Conservation (phyloP, 176 grass and related monocot genomes). For the Otatea glauca region DNA sequence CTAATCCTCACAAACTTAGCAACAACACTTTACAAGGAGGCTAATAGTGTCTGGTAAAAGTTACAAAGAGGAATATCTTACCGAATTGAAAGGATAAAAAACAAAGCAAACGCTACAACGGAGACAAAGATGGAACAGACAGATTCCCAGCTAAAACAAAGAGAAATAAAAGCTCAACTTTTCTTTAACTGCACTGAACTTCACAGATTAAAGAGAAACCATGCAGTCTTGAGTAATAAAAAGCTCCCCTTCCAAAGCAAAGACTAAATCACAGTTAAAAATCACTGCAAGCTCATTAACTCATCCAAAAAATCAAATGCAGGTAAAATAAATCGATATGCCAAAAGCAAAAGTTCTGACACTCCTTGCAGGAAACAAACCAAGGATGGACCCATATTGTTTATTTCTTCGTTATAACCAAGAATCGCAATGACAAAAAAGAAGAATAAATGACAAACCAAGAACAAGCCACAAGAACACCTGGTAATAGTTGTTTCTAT, state of each 20-base stretch:
- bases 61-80: too few relatives aligned
- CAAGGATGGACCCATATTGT: neutral
- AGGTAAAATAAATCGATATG: neutral
- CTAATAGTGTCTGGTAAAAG: neutral
- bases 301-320: slow-evolving; percentile 1
- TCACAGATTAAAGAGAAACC: neutral
- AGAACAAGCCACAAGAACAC: neutral
- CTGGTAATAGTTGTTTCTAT: neutral
- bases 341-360: neutral
- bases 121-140: neutral
- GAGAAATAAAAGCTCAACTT: neutral
- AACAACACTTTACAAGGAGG: slow-evolving; percentile 6
- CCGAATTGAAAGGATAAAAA: neutral
- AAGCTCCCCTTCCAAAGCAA: neutral
- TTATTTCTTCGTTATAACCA: neutral
- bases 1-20: slow-evolving; percentile 18
- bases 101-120: neutral
- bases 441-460: neutral
- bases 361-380: neutral
- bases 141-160: neutral
- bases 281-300: neutral
- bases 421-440: neutral
- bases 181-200: neutral
- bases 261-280: slow-evolving; percentile 9
- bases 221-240: neutral